Evolutionary conservation across 1,284 basidiomycete species (phyloP).

Genomic region (Thelephora terrestris): DNA sequence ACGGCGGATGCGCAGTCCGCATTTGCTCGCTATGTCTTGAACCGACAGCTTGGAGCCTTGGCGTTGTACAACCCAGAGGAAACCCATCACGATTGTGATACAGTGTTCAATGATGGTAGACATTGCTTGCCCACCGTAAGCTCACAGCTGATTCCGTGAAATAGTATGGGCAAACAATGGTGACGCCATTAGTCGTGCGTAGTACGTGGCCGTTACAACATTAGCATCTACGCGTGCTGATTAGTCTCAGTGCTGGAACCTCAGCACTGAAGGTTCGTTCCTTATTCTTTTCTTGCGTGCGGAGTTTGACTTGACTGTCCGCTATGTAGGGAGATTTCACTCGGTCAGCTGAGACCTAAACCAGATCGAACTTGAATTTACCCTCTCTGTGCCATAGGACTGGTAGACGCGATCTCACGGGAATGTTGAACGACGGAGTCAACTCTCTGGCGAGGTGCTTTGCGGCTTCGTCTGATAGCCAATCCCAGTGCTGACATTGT

Average conservation of each 20-base stretch:
- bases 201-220: constrained; percentile 41
- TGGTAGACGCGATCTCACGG: constrained; percentile 85
- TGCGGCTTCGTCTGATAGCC: neutral
- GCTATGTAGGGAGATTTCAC: constrained; percentile 79
- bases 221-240: constrained; percentile 7
- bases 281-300: neutral
- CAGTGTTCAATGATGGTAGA: constrained; percentile 78
- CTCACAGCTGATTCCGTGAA: neutral
- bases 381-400: constrained; percentile 43
- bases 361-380: constrained; percentile 5
- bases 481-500: neutral
- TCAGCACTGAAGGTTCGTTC: constrained; percentile 74
- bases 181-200: constrained; percentile 78
- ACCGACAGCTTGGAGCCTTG: constrained; percentile 72
- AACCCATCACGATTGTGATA: constrained; percentile 50
- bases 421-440: constrained; percentile 87
- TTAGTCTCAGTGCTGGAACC: constrained; percentile 59
- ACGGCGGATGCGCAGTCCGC: constrained; percentile 57
- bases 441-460: constrained; percentile 74
- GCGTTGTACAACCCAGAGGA: constrained; percentile 52
- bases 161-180: constrained; percentile 95
- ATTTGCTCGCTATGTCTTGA: constrained; percentile 76
- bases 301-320: neutral
- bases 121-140: too few relatives aligned
- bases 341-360: constrained; percentile 32